phyloP scores from a whole-genome alignment of 768 basidiomycete genomes.

The Mycena amicta region DNA sequence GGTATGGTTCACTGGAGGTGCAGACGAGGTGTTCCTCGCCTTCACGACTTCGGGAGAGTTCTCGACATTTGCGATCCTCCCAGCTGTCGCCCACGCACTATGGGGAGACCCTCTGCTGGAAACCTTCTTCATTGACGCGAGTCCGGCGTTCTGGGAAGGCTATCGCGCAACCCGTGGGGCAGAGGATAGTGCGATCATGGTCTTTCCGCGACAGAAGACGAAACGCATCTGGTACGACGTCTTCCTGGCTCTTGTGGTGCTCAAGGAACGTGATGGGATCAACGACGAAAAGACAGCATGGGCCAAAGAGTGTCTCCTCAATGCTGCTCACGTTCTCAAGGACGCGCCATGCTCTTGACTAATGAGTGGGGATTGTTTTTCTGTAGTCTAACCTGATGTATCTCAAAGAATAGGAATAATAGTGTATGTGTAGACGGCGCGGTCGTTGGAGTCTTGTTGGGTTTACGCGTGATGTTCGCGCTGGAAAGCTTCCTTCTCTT shows the following conservation, averaged over 20 bases:
- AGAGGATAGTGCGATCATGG: constrained; percentile 37
- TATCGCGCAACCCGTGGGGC: constrained; percentile 56
- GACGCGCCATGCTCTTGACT: constrained; percentile 52
- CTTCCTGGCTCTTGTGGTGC: constrained; percentile 59
- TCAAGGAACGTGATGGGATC: constrained; percentile 39
- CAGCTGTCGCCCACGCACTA: constrained; percentile 55
- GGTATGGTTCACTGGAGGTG: constrained; percentile 62
- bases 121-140: constrained; percentile 58
- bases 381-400: neutral
- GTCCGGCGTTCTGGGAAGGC: constrained; percentile 57
- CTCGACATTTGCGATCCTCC: constrained; percentile 47
- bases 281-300: constrained; percentile 33
- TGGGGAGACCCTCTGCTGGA: constrained; percentile 83
- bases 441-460: no score
- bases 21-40: constrained; percentile 59
- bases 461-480: no score
- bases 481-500: no score
- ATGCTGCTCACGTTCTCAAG: constrained; percentile 44
- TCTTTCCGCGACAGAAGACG: constrained; percentile 69
- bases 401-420: neutral
- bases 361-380: constrained; percentile 4
- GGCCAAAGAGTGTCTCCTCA: constrained; percentile 45
- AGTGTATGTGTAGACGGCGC: neutral
- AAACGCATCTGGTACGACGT: constrained; percentile 79
- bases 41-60: constrained; percentile 24